phyloP scores from a whole-genome alignment of 2,329 filamentous ascomycete species.

The Verticillium nubilum region DNA sequence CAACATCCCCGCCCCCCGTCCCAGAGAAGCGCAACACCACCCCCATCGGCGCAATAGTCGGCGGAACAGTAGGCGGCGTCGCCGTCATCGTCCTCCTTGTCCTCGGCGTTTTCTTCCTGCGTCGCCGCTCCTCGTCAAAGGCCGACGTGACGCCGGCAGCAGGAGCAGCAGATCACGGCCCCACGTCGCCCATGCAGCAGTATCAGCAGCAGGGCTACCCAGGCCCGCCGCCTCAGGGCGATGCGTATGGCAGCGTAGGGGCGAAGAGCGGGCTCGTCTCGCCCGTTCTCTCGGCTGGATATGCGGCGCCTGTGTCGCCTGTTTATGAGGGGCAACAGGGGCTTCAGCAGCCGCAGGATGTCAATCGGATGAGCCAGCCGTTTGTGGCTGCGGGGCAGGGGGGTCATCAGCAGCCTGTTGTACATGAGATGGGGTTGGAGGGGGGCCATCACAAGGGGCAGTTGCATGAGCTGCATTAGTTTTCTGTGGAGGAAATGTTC shows the following conservation, averaged over 20 bases:
- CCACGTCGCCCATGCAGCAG: not conserved
- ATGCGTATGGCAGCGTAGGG: not conserved
- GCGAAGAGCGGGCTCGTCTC: not conserved
- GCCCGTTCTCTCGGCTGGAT: not conserved
- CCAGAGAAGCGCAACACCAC: conserved; percentile 10
- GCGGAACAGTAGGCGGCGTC: conserved; percentile 38
- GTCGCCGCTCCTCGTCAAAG: conserved; percentile 21
- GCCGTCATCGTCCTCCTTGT: conserved; percentile 32
- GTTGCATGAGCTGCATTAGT: not conserved
- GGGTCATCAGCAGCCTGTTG: not conserved
- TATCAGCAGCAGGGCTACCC: not conserved
- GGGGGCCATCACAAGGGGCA: not conserved
- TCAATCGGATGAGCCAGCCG: not conserved
- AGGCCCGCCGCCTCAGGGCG: not conserved
- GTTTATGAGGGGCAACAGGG: not conserved
- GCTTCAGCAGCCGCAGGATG: not conserved
- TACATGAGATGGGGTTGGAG: not conserved
- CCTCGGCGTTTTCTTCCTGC: conserved; percentile 31
- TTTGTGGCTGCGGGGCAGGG: not conserved
- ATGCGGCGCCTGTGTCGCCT: not conserved
- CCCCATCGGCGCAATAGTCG: conserved; percentile 36
- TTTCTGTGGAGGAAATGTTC: not conserved
- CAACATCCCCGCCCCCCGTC: not conserved
- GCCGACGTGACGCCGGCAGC: not conserved
- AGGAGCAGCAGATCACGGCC: not conserved